A percentile compares a stretch with the other conserved stretches of the same genome.
Evolutionary conservation across 148 eudicot species (phyloP).

Genomic region (Rhododendron vialii): DNA sequence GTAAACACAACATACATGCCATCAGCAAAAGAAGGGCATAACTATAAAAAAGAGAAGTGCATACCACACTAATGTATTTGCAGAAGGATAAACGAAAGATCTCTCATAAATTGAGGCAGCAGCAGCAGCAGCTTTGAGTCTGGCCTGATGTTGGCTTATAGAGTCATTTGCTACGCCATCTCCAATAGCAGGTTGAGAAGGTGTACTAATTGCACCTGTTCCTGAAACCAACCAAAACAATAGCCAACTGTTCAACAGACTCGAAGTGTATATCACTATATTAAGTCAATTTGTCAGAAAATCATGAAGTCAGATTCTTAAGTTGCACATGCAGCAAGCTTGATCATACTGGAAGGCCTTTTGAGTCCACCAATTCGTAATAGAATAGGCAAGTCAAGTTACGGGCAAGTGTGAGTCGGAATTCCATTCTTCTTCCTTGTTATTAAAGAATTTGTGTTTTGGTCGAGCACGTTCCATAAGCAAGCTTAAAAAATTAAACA

Average conservation of each 20-base stretch:
- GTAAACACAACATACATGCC: background rate
- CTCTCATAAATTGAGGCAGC: conserved; percentile 85
- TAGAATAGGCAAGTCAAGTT: too few relatives aligned
- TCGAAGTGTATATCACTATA: background rate
- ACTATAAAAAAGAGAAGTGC: conserved; percentile 4
- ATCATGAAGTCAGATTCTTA: background rate
- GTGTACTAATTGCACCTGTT: conserved; percentile 35
- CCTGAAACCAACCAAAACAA: conserved; percentile 21
- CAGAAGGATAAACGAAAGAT: conserved; percentile 86
- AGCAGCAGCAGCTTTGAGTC: conserved; percentile 88
- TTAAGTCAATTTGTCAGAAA: background rate
- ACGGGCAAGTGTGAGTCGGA: too few relatives aligned
- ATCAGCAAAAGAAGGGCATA: background rate
- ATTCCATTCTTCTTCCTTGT: too few relatives aligned
- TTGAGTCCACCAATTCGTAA: too few relatives aligned
- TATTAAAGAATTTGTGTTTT: too few relatives aligned
- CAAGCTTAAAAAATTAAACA: background rate
- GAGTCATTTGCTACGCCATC: conserved; percentile 32
- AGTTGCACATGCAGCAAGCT: background rate
- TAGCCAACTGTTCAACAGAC: background rate
- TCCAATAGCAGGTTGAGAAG: conserved; percentile 46
- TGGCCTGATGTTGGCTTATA: conserved; percentile 54
- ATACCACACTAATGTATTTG: conserved; percentile 63
- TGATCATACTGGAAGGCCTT: background rate
- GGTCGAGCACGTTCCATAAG: background rate